A percentile compares a stretch with the other conserved stretches of the same genome.
Evolutionary conservation across 2,329 filamentous ascomycete genomes (phyloP).

Genomic region (Claviceps purpurea): DNA sequence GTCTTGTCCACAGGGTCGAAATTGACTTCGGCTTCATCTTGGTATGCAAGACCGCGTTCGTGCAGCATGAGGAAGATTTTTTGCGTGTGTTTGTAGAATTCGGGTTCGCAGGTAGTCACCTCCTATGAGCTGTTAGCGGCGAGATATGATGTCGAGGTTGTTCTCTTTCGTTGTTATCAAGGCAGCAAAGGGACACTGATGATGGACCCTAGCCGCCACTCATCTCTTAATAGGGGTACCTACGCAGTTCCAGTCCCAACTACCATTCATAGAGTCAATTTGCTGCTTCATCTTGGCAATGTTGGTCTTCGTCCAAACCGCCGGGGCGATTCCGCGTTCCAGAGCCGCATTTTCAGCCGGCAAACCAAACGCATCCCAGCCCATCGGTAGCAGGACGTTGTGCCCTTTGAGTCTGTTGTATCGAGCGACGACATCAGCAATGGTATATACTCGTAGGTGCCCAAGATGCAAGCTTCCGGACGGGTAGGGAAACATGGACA

Average conservation of each 20-base stretch:
- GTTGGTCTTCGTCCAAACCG: slow-evolving; percentile 66
- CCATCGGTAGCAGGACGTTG: slow-evolving; percentile 75
- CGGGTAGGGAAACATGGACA: slow-evolving; percentile 90
- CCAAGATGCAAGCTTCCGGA: slow-evolving; percentile 78
- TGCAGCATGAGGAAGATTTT: slow-evolving; percentile 69
- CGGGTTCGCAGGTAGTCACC: slow-evolving; percentile 68
- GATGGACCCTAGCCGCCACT: no score
- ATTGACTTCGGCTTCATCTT: slow-evolving; percentile 73
- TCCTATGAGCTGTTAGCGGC: slow-evolving; percentile 39
- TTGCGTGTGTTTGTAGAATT: slow-evolving; percentile 84
- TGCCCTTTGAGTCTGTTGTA: slow-evolving; percentile 63
- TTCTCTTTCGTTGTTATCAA: neutral
- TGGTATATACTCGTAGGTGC: slow-evolving; percentile 79
- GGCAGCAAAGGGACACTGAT: no score
- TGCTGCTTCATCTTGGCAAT: slow-evolving; percentile 78
- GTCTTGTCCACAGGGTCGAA: slow-evolving; percentile 85
- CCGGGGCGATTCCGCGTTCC: slow-evolving; percentile 65
- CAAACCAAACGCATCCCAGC: slow-evolving; percentile 86
- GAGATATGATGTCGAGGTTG: neutral
- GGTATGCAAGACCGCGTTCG: slow-evolving; percentile 65
- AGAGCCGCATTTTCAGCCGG: slow-evolving; percentile 88
- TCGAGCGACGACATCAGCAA: slow-evolving; percentile 72
- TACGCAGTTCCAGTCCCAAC: slow-evolving; percentile 74
- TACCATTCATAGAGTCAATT: slow-evolving; percentile 63
- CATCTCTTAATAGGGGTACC: slow-evolving; percentile 18